phyloP scores from a whole-genome alignment of 2,329 filamentous ascomycete species.

The Stagonosporopsis cucurbitacearum region DNA sequence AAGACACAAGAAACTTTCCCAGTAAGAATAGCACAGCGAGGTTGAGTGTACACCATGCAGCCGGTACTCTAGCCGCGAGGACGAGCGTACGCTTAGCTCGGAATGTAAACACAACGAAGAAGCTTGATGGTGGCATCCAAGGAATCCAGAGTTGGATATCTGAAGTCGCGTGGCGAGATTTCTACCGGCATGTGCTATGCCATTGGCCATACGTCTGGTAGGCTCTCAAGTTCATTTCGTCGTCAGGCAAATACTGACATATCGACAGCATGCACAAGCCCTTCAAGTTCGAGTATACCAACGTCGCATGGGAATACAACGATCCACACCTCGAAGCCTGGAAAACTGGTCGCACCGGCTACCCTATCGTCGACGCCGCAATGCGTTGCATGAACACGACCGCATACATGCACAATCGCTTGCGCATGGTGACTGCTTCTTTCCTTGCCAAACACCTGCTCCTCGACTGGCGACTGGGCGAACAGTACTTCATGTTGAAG shows the following conservation, averaged over 20 bases:
- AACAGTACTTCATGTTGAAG: slow-evolving; percentile 59
- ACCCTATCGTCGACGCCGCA: slow-evolving; percentile 58
- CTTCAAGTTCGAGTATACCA: slow-evolving; percentile 83
- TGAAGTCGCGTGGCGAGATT: slow-evolving; percentile 61
- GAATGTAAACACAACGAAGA: slow-evolving; percentile 52
- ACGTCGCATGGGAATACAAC: slow-evolving; percentile 75
- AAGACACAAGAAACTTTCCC: slow-evolving; percentile 52
- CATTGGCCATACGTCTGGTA: slow-evolving; percentile 84
- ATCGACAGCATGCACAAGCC: slow-evolving; percentile 70
- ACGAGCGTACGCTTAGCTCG: slow-evolving; percentile 61
- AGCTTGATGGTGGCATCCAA: slow-evolving; percentile 59
- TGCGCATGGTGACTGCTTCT: slow-evolving; percentile 59
- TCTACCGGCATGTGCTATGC: slow-evolving; percentile 70
- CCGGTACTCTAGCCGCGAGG: slow-evolving; percentile 55
- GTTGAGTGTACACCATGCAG: slow-evolving; percentile 54
- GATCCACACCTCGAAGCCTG: slow-evolving; percentile 69
- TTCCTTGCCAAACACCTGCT: slow-evolving; percentile 59
- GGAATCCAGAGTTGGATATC: slow-evolving; percentile 56
- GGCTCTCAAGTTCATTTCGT: slow-evolving; percentile 22
- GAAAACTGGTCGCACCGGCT: slow-evolving; percentile 56
- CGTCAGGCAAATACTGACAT: slow-evolving; percentile 13
- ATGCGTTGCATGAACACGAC: slow-evolving; percentile 59
- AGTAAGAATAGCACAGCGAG: slow-evolving; percentile 50
- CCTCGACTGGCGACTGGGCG: slow-evolving; percentile 59
- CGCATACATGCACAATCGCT: slow-evolving; percentile 61